Base-by-base conservation (phyloP, 805 yeast genomes). In the Danielia reshetovae region DNA sequence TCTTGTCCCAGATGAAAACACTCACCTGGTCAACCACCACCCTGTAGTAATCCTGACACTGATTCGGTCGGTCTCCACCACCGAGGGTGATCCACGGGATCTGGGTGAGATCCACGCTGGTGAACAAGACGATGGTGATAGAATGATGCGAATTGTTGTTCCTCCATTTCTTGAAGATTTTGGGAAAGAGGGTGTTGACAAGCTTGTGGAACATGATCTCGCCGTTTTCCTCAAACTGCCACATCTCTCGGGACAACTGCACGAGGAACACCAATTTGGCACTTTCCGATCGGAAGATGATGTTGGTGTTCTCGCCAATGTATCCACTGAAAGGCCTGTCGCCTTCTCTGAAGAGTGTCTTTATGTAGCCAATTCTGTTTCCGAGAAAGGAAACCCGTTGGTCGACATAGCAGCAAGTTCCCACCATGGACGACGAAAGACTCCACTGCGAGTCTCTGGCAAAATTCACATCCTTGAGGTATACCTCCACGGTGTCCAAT, bases 141-240 rank as follows among this genome's bases (percentile, higher is more conserved):
- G 88, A 70, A 60, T 93, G 99, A 51, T 89, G 95, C 1, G 96
- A 83, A 14, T 85, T 90, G 39, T 79, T 72, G 22, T 81, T 81
- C 43, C 87, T 74, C 97, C 97, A 93, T 39, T 81, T 73, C 47
- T 80, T 80, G 56, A 93, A 87, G 24, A 90, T 81, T 39, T 81
- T 82, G 0, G 99, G 99, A 35, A 93, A 79, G 32, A 90, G 68
- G n/a, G 94, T 84, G 55, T 90, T 89, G 29, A 93, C 87, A 48
- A 93, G 76, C 58, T 88, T 86, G 56, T 89, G 90, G 56, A 90
- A 90, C 75, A 87, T 76, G 35, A 89, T 84, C 52, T 90, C 97
- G 2, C 98, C 98, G 45, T 84, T 84, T 52, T 89, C 96, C 59
- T 93, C 97, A 58, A 93, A 93, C 56, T 88, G 87, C 94, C 97